Base-by-base conservation (phyloP, 2,329 filamentous ascomycete genomes). In the Diplodia intermedia region DNA sequence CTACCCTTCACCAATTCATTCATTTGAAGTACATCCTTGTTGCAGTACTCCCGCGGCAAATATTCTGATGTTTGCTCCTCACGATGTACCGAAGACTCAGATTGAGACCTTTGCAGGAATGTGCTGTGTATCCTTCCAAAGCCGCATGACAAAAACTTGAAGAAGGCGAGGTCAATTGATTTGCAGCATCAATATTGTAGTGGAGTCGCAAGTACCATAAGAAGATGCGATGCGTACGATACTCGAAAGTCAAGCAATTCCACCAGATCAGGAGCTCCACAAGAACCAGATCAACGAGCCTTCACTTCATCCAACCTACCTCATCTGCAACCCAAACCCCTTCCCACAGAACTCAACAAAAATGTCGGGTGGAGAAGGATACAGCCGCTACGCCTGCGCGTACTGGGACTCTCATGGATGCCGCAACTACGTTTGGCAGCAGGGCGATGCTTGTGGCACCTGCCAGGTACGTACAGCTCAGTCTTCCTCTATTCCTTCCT, bases 371-470 rank as follows among this genome's bases (percentile, higher is more conserved):
- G 67, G 67, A 36, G 61, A 57, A 53, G 68, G 68, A n/a, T 69
- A 62, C 62, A 61, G 55, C 63, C 56, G 56, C 47, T 60, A 54
- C 38, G 47, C 55, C 31, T 69, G 68, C 49, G 33, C 50, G 12
- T 65, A 69, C 63, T 43, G 61, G 50, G 50, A 61, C 40, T 31
- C 38, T 11, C 43, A 57, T 20, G 49, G 55, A 7, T 69, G 68
- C 43, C 60, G 53, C 29, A 67, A 69, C 54, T 69, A 57, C 29
- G 68, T 69, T 2, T 69, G 61, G 61, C 60, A 65, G 57, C 54
- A 69, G 26, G 63, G 54, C 8, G 62, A 65, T 47, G 68, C 68
- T 7, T 69, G 68, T 38, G 38, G 40, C 7, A 38, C 33, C 20
- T 69, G 68, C 49, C 40, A 54, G 54, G 68, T 67, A 49, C 49